Conservation (phyloP, 148 eudicot species). For the Rhododendron ovatum region DNA sequence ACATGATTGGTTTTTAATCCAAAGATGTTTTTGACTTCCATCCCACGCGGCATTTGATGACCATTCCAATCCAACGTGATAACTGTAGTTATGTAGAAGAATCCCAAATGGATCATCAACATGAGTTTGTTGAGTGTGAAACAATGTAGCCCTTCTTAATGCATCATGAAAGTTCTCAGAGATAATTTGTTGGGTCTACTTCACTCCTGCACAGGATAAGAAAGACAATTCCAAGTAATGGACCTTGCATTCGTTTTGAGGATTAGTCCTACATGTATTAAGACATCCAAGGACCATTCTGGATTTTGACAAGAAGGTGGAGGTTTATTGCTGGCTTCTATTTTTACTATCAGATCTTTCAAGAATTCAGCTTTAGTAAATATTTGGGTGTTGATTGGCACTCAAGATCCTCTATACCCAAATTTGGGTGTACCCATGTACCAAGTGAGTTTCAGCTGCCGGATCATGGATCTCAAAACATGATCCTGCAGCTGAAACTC, state of each 20-base stretch:
- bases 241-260: not conserved
- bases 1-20: not conserved
- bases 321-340: not conserved
- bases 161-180: not conserved
- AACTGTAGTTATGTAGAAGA: not conserved
- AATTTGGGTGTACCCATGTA: not conserved
- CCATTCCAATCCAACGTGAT: not conserved
- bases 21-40: not conserved
- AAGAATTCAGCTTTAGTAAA: not conserved
- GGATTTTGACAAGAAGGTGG: not conserved
- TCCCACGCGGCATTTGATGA: not conserved
- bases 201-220: not conserved
- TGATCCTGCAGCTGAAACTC: not conserved
- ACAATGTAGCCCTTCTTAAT: not conserved
- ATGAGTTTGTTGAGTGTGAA: not conserved
- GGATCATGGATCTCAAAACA: not conserved
- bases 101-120: not conserved
- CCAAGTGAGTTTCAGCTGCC: not conserved
- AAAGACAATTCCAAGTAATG: not conserved
- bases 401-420: not conserved
- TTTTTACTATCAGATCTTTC: not conserved
- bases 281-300: not conserved
- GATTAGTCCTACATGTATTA: not conserved
- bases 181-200: not conserved
- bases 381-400: not conserved